Evolutionary conservation across 2,329 filamentous ascomycete genomes (phyloP), one percentile per base, ranked within the genome.

Genomic region (Alternaria gansuensis): DNA sequence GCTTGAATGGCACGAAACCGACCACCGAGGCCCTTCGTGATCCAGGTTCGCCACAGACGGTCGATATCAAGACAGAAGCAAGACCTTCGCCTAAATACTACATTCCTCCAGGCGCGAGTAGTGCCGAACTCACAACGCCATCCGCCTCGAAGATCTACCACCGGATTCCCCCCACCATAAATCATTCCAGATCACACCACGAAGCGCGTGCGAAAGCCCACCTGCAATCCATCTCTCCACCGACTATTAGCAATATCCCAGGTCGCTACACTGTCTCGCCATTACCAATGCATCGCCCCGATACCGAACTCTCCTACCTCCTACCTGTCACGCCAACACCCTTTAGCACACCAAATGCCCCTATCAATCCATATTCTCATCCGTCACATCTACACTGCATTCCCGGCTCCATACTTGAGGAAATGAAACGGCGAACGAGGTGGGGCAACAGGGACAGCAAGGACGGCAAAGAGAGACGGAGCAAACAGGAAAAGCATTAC

Each of bases 301-400:
- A 89, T 34, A 93, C 87, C 40, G 85, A 84, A 0, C 84, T 82
- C 49, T 85, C 82, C 49, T 86, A 83, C 63, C 85, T 84, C 33
- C 84, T 82, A 37, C 80, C 82, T n/a, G 94, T 84, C 0, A 88
- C 88, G 58, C 87, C 82, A 82, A 88, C 91, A 1, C 91, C 86
- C 41, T 80, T 81, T 3, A 93, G 92, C 81, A 93, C 96, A 0
- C 90, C 90, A 1, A 37, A 56, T 48, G 52, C 40, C 6, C 34
- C 46, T 21, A 17, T 45, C 14, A 60, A 56, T 8, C 29, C 23
- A 24, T 24, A 41, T 8, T 33, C 48, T 24, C 50, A 37, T 11
- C 46, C 48, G 3, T 6, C 11, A 11, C 31, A 57, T 21, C 8
- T 45, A 11, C 40, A 51, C 17, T 51, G 21, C 8, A 9, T 57